These are phyloP conservation scores for Candida ovalis DNA, from an alignment of 805 yeast species.

Conservation along the genomic window DNA sequence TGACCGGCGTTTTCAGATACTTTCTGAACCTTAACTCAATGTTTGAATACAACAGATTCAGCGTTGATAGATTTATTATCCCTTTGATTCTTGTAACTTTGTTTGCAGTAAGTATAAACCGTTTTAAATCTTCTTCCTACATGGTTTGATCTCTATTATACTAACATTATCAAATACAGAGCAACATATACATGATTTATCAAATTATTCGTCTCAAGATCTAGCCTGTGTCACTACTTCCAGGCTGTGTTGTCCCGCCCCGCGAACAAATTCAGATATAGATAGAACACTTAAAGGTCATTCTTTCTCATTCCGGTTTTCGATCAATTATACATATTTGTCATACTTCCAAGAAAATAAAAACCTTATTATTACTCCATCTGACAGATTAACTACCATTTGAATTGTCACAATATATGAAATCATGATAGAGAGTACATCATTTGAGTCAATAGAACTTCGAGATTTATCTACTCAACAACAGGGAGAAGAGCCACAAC, in stretches of 20 bases:
- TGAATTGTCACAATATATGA: too few species aligned
- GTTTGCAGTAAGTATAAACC: constrained; percentile 10
- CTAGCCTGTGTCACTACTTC: background rate
- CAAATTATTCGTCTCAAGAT: constrained; percentile 1
- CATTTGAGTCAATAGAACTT: too few species aligned
- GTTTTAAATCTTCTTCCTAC: background rate
- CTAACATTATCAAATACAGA: constrained; percentile 1
- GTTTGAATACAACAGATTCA: constrained; percentile 12
- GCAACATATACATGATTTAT: constrained; percentile 4
- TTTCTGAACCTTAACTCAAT: constrained; percentile 18
- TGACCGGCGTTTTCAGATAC: constrained; percentile 14
- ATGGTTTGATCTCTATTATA: background rate
- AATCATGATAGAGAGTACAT: too few species aligned
- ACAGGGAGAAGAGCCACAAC: too few species aligned
- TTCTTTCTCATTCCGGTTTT: too few species aligned
- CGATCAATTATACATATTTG: too few species aligned
- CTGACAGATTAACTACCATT: too few species aligned
- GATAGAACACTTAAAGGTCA: too few species aligned
- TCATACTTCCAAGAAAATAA: too few species aligned
- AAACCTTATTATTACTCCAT: too few species aligned
- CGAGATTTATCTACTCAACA: too few species aligned
- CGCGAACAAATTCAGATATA: too few species aligned
- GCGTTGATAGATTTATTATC: constrained; percentile 14
- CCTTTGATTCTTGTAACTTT: constrained; percentile 6
- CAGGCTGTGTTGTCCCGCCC: background rate